Evolutionary conservation across 306 rosid species (phyloP), one percentile per base, ranked within the genome.

Genomic region (Prosopis cineraria): DNA sequence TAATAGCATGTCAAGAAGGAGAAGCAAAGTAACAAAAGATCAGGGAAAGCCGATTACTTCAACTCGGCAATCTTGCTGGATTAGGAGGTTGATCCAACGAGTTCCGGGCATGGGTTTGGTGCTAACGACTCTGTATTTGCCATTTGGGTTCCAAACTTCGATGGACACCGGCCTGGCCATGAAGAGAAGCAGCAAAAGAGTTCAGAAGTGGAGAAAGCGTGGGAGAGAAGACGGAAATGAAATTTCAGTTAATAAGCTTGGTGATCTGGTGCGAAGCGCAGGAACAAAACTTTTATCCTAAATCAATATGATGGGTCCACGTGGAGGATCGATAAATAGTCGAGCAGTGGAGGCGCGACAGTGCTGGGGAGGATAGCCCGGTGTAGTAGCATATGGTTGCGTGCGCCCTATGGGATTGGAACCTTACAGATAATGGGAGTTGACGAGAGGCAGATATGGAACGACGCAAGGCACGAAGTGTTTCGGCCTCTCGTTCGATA

Each of bases 81-180:
- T 82, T 33, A 96, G 90, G 76, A 96, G 99, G 70, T 96, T 90
- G 81, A 96, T 93, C 99, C 98, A 96, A 73, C 99, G 98, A 73
- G 94, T 93, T 83, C 98, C 98, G 0, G 99, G 99, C 99, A 96
- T 96, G 68, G 98, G 78, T 85, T 96, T 96, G 1, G 99, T 96
- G 91, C 99, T 96, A 0, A 96, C 85, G 70, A 96, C 99, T 82
- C 99, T 96, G 87, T 93, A 96, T 80, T 86, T 96, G 9, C 98
- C 98, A 78, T 73, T 93, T 29, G 99, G 99, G 80, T 96, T 96
- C 94, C 96, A 96, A 44, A 96, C 96, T 72, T 95, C 93, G 47
- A 93, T 87, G 48, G 96, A 90, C 44, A 95, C 89, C 29, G 99
- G 99, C 78, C 86, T 95, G 69, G 98, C 99, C 99, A 95, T 93